Base-by-base conservation (phyloP, 495 filamentous ascomycete genomes). In the Aspergillus incahuasiensis region DNA sequence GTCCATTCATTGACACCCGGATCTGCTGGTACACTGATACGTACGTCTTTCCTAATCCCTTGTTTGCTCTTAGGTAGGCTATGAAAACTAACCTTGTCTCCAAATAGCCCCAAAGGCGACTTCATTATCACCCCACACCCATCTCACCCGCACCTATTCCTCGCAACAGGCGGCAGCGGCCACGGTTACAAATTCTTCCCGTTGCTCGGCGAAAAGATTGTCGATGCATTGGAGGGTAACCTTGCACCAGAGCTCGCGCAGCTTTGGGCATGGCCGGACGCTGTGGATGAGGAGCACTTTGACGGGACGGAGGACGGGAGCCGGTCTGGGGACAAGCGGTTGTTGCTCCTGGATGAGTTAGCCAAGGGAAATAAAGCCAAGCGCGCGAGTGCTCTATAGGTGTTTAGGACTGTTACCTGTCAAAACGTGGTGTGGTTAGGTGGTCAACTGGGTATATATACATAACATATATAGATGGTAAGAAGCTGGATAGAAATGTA, bases 1-100 rank as follows among this genome's bases (percentile, higher is more conserved):
- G 91, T 30, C 80, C 83, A 0, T 96, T 91, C 62, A 65, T 71
- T 34, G 68, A 73, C 13, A 90, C 85, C n/a, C 76, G 89, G 16
- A 71, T 97, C 40, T 98, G 92, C 68, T 95, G 89, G 89, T 96
- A 97, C 59, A 84, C 80, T 6, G 91, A 95, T 74, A 95, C 90
- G 68, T 77, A 66, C 61, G 74, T 68, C 40, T 19, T 5, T 15
- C 15, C 22, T 35, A 32, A 7, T 19, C 45, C 45, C 20, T 41
- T 28, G n/a, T 2, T 28, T 25, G 4, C 32, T 46, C 21, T 3
- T 38, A 1, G 4, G 8, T 30, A 47, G 5, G n/a, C 15, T 3
- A 21, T 21, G 4, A 22, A 9, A 32, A 47, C 34, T 15, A 47
- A n/a, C n/a, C n/a, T n/a, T n/a, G n/a, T 9, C 25, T 22, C 47